Base-by-base conservation (phyloP, 192 early-diverging fungal genomes). In the Obelidium mucronatum region DNA sequence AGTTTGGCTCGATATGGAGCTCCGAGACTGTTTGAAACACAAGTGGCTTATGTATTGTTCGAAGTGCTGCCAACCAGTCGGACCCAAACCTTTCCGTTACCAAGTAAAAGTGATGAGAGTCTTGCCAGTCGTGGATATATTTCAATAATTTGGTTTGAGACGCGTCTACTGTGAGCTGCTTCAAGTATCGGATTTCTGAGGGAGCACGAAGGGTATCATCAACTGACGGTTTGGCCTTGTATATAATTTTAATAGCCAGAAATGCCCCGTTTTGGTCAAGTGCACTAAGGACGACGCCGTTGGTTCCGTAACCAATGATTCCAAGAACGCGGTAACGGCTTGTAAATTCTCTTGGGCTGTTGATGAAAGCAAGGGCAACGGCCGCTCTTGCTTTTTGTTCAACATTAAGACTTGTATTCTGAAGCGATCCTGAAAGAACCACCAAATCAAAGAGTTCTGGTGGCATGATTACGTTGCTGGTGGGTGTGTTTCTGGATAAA, bases 171-270 rank as follows among this genome's bases (percentile, higher is more conserved):
- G 55, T n/a, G 19, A 78, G 24, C 2, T 31, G 26, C 22, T 52
- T 42, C 44, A 73, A 36, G 56, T 54, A 59, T 13, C 35, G 19
- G 35, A 73, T 73, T 40, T 78, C 77, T 36, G 58, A 40, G 26
- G 72, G 72, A n/a, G n/a, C n/a, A 31, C 13, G 5, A 34, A 74
- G 0, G 28, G 39, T 22, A n/a, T 34, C 31, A 64, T 65, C 55
- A 28, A 34, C 15, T 24, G 34, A 55, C 5, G 13, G 13, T 17
- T 37, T 26, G 2, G 56, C 15, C 35, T 68, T 71, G 69, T 78
- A 78, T n/a, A 78, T 78, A 44, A 78, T 73, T 34, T 78, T 78
- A 60, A 78, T 56, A 26, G 77, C 68, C 24, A 78, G 36, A 6
- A 59, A 15, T 8, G n/a, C 19, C 8, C 8, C 48, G 8, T 13